Evolutionary conservation across 805 yeast genomes (phyloP), one percentile per base, ranked within the genome.

Genomic region (Teunomyces atbi): DNA sequence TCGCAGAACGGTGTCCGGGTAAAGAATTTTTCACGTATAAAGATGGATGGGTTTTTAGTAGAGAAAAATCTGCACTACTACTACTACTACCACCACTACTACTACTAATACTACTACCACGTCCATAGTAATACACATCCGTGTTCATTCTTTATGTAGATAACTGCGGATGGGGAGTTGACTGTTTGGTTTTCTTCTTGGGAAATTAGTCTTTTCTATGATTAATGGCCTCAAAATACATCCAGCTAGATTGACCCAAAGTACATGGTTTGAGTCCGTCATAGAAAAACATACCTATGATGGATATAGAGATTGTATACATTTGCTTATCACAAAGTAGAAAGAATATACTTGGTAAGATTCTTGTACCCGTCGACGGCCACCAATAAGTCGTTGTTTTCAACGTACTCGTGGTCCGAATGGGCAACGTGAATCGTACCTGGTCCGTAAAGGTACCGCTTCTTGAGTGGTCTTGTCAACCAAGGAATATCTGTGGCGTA

Each of bases 371-470:
- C 87, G 1, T 60, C 74, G 15, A 83, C 78, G 6, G 84, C 80
- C 16, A 65, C 62, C 7, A 64, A 46, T 45, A 83, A 63, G 52
- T 80, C 83, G 3, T 56, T 56, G 33, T 75, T 64, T 2, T 73
- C 69, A 13, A 83, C 77, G 47, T 62, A 75, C 62, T 83, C 88
- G 45, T 78, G 60, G 46, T 73, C 82, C 6, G 80, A 73, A 54
- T 83, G 87, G 0, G 87, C 87, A 32, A 78, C 81, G 28, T 65
- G 69, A 41, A 83, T 82, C 2, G 82, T 64, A 2, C 89, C 89
- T 3, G 89, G 87, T 0, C 89, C 89, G 53, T 81, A 83, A 6
- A 83, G 62, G 54, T 79, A 83, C 54, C 79, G 67, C 46, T 66
- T 51, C 20, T 55, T 44, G 34, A 65, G 48, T 6, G 53, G 53